Evolutionary conservation across 1,284 basidiomycete species (phyloP), one percentile per base, ranked within the genome.

Genomic region (Filobasidium uniguttulatum): DNA sequence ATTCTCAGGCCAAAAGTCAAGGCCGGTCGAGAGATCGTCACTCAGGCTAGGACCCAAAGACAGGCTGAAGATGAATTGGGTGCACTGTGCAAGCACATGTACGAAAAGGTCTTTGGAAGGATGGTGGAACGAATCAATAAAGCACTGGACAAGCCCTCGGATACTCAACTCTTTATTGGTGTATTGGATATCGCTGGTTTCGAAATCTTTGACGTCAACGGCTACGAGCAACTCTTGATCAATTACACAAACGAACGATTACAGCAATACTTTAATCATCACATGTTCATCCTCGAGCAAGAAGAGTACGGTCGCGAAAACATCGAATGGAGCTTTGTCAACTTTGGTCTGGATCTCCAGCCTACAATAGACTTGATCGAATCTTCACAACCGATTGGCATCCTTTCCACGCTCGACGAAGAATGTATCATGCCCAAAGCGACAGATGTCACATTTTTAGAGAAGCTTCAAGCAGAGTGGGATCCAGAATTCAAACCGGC

Each of bases 351-450:
- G 43, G 93, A 98, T 66, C 74, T 98, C 7, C 94, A 98, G 66
- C 93, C 94, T 0, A 98, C 94, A 0, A 98, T 99, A 66, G 93
- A 98, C 64, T 79, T 98, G 49, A 98, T 99, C 61, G 94, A 98
- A 70, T 72, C 76, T 8, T 62, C 62, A 6, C 64, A 69, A 35
- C 75, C 75, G 1, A 90, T 98, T 57, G 94, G 94, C 54, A 85
- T 98, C 50, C 76, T 99, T 34, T 89, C 88, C 55, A 83, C 85
- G 59, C 74, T 99, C 43, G 94, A 99, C 65, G 94, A 98, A 65
- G 94, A 97, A 62, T 98, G 91, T 65, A 98, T 98, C 69, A 98
- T 98, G 93, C 94, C 94, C 38, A 90, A 87, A 68, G 94, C 93
- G 3, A 90, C 85, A 6, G 94, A 99, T 66, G 70, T 80, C 46